Base-by-base conservation (phyloP, 495 filamentous ascomycete species). In the Penicillium subrubescens region DNA sequence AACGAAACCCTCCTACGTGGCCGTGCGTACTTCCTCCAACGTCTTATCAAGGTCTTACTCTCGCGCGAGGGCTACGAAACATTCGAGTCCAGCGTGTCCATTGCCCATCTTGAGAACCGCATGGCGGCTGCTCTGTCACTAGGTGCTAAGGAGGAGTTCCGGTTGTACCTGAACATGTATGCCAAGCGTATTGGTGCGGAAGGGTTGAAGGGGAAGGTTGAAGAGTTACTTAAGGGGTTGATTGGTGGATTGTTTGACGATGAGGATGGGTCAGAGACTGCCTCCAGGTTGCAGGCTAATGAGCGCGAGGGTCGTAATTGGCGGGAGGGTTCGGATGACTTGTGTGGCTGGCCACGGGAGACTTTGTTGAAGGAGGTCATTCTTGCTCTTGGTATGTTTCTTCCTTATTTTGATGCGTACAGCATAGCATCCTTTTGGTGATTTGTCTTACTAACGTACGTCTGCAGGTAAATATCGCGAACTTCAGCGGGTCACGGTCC, bases 21-120 rank as follows among this genome's bases (percentile, higher is more conserved):
- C 21, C 85, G 95, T 19, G 93, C 94, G 0, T 93, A 91, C 71
- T 90, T 92, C 70, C 78, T 99, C 3, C 93, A 97, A 71, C 87
- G 93, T 8, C 85, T 99, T 31, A 88, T 98, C 77, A 96, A 97
- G 77, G 83, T 87, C 8, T 78, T 97, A 11, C 77, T 97, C 3
- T 89, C 91, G 0, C 88, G 88, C 23, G 95, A 97, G 73, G 94
- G 94, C 0, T 97, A 91, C 64, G 94, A 97, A 78, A 87, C 87
- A 7, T 96, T 99, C 64, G 96, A 98, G 72, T 89, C 92, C 25
- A 89, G 84, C 27, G 93, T 97, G 25, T 95, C 92, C 21, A 91
- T 99, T 69, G 94, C 93, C 12, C 95, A 99, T 78, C 81, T 99
- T 27, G 95, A 99, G 77, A 97, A 98, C 71, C 87, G 95, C 29